Base-by-base conservation (phyloP, 2,329 filamentous ascomycete genomes). In the Aspergillus novoparasiticus region DNA sequence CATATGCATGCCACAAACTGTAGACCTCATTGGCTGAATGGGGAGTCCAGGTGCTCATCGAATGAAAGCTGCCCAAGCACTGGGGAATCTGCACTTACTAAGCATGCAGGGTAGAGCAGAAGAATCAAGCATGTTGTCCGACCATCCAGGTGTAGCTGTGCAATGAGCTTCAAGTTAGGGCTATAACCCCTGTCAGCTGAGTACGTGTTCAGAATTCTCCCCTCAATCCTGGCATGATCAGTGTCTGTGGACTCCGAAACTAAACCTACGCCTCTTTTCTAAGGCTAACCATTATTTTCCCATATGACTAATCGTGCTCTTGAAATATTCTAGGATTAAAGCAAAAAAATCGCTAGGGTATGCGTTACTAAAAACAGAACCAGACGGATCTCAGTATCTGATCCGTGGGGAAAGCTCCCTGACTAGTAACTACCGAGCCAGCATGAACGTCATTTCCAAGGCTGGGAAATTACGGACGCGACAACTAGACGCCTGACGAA, bases 221-320 rank as follows among this genome's bases (percentile, higher is more conserved):
- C 39, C 19, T n/a, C 39, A n/a, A 41, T 41, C 8, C 39, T 2
- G 8, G 3, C 39, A 10, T 8, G 6, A 41, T n/a, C n/a, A 9
- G 2, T 41, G 39, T 16, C 34, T 16, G 34, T 36, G 5, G 14
- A 6, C n/a, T 41, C n/a, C 8, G 4, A 1, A 9, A n/a, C 39
- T 41, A 3, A 9, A n/a, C 6, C 4, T 10, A 6, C 9, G 16
- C 8, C 16, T 41, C 6, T 41, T 10, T 19, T 3, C 16, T 41
- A 8, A 1, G 16, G 0, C n/a, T 9, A 41, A 8, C 6, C 6
- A 41, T n/a, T 3, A n/a, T 9, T n/a, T n/a, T n/a, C 16, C 39
- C 14, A 36, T 3, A 2, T 3, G 1, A 6, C 16, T 16, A 36
- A 16, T 16, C 1, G 5, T 8, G 1, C 6, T n/a, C 0, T 41